A percentile compares a stretch with the other conserved stretches of the same genome.
These are phyloP conservation scores for Leccinum barrowsii DNA, from an alignment of 768 basidiomycete genomes.

Conservation along the genomic window DNA sequence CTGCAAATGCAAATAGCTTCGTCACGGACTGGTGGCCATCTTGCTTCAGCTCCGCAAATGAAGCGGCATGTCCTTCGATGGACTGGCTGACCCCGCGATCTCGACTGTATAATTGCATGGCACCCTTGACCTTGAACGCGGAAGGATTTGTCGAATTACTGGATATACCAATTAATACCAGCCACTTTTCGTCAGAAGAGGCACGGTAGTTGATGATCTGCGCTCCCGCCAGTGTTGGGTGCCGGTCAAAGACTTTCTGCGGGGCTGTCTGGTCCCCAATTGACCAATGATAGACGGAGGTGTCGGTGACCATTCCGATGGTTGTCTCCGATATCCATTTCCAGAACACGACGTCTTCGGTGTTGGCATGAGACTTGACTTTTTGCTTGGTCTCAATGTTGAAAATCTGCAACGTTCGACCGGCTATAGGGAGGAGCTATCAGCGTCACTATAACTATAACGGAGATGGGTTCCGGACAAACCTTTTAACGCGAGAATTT, in stretches of 20 bases:
- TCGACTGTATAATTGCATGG: slow-evolving; percentile 94
- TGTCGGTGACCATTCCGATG: slow-evolving; percentile 94
- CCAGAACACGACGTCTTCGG: slow-evolving; percentile 97
- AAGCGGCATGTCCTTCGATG: slow-evolving; percentile 97
- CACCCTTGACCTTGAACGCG: slow-evolving; percentile 97
- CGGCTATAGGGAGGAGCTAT: slow-evolving; percentile 49
- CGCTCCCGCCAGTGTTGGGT: slow-evolving; percentile 87
- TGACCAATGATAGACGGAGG: slow-evolving; percentile 90
- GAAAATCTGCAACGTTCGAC: slow-evolving; percentile 93
- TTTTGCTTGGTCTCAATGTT: slow-evolving; percentile 98
- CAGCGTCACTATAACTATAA: not conserved
- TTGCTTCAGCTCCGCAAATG: slow-evolving; percentile 88
- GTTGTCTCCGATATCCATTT: slow-evolving; percentile 94
- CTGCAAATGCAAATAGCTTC: slow-evolving; percentile 93
- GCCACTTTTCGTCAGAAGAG: slow-evolving; percentile 93
- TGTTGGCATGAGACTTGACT: slow-evolving; percentile 92
- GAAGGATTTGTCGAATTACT: slow-evolving; percentile 89
- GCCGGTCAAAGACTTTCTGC: slow-evolving; percentile 95
- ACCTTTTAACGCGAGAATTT: slow-evolving; percentile 96
- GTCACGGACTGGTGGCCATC: slow-evolving; percentile 84
- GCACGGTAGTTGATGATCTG: slow-evolving; percentile 99
- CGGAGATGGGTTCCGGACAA: not conserved
- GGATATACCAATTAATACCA: slow-evolving; percentile 93
- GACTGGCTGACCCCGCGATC: slow-evolving; percentile 95
- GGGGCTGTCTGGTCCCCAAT: slow-evolving; percentile 70